A percentile compares a stretch with the other conserved stretches of the same genome.
Evolutionary conservation across 148 eudicot genomes (phyloP).

Genomic region (Talinum fruticosum): DNA sequence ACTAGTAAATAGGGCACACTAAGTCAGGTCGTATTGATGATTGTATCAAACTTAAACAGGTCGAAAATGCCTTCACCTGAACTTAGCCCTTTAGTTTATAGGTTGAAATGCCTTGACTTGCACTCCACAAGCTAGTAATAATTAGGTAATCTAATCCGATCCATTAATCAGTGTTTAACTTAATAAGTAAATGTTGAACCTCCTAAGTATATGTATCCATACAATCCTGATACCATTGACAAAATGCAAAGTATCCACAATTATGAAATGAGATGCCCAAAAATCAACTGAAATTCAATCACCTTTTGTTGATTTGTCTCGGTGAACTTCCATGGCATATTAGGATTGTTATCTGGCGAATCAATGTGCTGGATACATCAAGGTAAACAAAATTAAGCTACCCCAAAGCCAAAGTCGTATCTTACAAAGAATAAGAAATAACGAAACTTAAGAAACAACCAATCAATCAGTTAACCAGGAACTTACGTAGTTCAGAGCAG

Average conservation of each 20-base stretch:
- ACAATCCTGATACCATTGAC: not conserved
- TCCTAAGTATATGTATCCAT: too few relatives aligned
- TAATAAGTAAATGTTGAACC: too few relatives aligned
- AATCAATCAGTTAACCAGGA: not conserved
- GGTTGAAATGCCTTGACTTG: too few relatives aligned
- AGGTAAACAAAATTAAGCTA: slow-evolving; percentile 8
- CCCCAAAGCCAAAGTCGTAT: not conserved
- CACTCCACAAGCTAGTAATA: too few relatives aligned
- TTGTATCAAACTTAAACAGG: too few relatives aligned
- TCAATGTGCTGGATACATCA: slow-evolving; percentile 65
- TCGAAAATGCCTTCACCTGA: too few relatives aligned
- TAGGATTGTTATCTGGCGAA: slow-evolving; percentile 79
- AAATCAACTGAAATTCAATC: slow-evolving; percentile 5
- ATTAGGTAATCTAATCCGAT: too few relatives aligned
- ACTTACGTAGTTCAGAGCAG: slow-evolving; percentile 92
- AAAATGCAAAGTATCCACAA: not conserved
- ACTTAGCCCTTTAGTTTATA: too few relatives aligned
- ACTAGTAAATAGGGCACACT: too few relatives aligned
- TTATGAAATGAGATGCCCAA: not conserved
- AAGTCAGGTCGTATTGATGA: too few relatives aligned
- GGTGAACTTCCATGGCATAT: slow-evolving; percentile 72
- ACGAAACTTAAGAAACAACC: not conserved
- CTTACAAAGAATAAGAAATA: not conserved
- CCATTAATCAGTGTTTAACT: too few relatives aligned
- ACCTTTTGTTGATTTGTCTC: slow-evolving; percentile 67